phyloP scores from a whole-genome alignment of 768 basidiomycete species.

The Nidula microcarpa region DNA sequence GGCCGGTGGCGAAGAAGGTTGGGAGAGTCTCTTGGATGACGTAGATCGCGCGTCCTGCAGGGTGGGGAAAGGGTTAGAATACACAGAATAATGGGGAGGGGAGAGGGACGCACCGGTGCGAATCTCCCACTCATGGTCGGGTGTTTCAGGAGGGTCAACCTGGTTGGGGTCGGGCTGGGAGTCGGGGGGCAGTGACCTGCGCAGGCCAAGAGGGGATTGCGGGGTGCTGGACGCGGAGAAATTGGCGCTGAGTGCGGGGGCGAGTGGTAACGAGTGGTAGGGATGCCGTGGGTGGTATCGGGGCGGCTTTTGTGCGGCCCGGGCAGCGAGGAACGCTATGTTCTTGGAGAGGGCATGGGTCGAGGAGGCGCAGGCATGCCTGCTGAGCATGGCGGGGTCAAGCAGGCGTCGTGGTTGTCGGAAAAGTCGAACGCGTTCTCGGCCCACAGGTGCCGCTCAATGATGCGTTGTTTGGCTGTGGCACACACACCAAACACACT shows the following conservation, averaged over 20 bases:
- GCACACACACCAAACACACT: background rate
- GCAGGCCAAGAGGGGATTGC: conserved; percentile 4
- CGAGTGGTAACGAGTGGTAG: background rate
- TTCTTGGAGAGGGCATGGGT: background rate
- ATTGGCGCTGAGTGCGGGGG: background rate
- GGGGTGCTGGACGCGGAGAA: background rate
- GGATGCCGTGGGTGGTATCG: background rate
- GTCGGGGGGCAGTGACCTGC: conserved; percentile 30
- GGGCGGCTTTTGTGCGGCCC: background rate
- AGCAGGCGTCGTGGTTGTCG: conserved; percentile 1
- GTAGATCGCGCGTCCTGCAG: conserved; percentile 65
- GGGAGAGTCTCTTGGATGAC: conserved; percentile 68
- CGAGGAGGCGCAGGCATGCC: conserved; percentile 7
- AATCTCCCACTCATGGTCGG: conserved; percentile 74
- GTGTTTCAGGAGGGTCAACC: conserved; percentile 16
- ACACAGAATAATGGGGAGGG: background rate
- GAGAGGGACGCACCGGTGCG: conserved; percentile 53
- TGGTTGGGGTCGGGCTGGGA: conserved; percentile 19
- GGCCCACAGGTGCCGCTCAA: background rate
- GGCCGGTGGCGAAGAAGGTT: conserved; percentile 65
- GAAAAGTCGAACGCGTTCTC: conserved; percentile 4
- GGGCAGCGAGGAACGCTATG: background rate
- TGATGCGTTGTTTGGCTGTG: conserved; percentile 16
- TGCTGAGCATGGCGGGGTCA: conserved; percentile 15
- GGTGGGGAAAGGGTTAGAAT: conserved; percentile 1